phyloP scores from a whole-genome alignment of 2,329 filamentous ascomycete genomes.

The Pyrenophora teres region DNA sequence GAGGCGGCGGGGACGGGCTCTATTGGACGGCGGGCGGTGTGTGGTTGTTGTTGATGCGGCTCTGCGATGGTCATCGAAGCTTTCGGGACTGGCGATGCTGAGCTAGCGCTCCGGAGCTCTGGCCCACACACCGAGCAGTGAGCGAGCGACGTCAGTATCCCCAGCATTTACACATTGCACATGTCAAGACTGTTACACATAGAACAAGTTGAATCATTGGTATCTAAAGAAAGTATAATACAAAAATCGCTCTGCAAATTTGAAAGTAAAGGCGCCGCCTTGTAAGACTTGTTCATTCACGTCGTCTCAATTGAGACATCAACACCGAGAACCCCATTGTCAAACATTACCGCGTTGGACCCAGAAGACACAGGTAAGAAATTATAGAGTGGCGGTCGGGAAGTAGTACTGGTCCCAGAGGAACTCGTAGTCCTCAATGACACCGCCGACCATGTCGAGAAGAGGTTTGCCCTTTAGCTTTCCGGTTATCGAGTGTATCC shows the following conservation, averaged over 20 bases:
- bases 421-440: conserved; percentile 95
- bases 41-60: conserved; percentile 40
- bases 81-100: conserved; percentile 30
- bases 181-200: background rate
- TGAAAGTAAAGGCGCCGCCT: background rate
- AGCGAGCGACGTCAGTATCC: conserved; percentile 8
- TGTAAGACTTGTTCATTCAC: background rate
- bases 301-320: background rate
- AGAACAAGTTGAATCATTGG: conserved; percentile 15
- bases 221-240: conserved; percentile 26
- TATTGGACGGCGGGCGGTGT: conserved; percentile 21
- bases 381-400: conserved; percentile 63
- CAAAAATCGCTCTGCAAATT: conserved; percentile 1
- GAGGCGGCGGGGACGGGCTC: conserved; percentile 14
- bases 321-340: background rate
- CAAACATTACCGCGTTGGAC: conserved; percentile 1
- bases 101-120: conserved; percentile 25
- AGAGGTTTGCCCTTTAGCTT: conserved; percentile 75
- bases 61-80: conserved; percentile 41
- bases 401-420: conserved; percentile 99
- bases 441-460: conserved; percentile 78
- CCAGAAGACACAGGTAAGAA: background rate
- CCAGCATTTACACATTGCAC: background rate
- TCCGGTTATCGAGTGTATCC: conserved; percentile 70
- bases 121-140: conserved; percentile 11